Conservation (phyloP, 805 yeast species). For the Kuraishia molischiana region DNA sequence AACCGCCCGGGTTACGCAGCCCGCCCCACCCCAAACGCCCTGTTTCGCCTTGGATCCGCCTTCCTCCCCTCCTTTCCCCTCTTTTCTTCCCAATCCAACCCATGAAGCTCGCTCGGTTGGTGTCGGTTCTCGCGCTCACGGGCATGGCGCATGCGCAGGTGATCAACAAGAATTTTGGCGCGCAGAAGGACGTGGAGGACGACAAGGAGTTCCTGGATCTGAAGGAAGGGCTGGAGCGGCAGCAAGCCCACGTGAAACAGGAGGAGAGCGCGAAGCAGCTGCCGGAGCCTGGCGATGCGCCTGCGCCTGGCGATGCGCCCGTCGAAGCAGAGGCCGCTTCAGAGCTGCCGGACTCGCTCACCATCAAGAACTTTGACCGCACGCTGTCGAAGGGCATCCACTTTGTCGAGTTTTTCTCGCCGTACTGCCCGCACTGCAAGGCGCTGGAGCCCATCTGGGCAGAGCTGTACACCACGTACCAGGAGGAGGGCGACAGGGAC, state of each 20-base stretch:
- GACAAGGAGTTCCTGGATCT: not conserved
- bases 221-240: not conserved
- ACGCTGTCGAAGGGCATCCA: conserved; percentile 46
- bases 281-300: not conserved
- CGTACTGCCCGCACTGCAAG: conserved; percentile 79
- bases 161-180: not conserved
- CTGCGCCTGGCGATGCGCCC: not conserved
- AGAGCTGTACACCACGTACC: conserved; percentile 42
- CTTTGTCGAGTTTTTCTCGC: conserved; percentile 84
- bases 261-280: not conserved
- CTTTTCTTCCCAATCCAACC: not conserved
- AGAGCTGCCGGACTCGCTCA: conserved; percentile 41
- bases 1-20: too few species aligned
- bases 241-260: not conserved
- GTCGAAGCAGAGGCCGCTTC: conserved; percentile 4
- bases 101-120: not conserved
- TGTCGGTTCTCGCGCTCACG: not conserved
- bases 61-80: too few species aligned
- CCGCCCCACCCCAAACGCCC: too few species aligned
- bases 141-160: not conserved
- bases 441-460: conserved; percentile 79
- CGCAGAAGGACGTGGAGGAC: not conserved
- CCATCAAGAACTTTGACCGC: conserved; percentile 37
- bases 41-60: too few species aligned
- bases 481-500: conserved; percentile 34